These are phyloP conservation scores for Drechmeria coniospora DNA, from an alignment of 2,329 filamentous ascomycete species.

Conservation along the genomic window DNA sequence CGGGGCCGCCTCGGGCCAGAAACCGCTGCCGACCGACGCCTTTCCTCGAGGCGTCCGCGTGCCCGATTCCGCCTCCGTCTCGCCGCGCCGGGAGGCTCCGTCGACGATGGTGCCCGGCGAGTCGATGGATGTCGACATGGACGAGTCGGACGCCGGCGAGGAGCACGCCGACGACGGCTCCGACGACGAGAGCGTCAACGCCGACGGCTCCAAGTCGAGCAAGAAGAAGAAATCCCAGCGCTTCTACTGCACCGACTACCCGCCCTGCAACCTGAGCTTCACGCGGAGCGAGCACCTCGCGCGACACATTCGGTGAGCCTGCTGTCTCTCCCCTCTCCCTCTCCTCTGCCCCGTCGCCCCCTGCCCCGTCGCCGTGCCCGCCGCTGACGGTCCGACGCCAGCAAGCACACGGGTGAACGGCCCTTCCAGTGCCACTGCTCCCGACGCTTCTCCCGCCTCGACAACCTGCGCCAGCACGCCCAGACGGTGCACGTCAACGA, in stretches of 20 bases:
- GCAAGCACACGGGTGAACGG: constrained; percentile 93
- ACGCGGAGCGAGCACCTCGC: constrained; percentile 92
- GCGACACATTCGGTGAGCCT: constrained; percentile 66
- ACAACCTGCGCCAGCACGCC: constrained; percentile 91
- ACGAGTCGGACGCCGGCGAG: constrained; percentile 53
- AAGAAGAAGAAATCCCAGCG: constrained; percentile 96
- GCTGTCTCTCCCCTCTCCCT: not conserved
- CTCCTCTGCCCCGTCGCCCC: too few relatives aligned
- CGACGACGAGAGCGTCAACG: constrained; percentile 49
- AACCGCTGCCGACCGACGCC: constrained; percentile 36
- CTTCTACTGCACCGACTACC: constrained; percentile 92
- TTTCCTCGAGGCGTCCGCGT: constrained; percentile 35
- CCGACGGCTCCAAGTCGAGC: constrained; percentile 50
- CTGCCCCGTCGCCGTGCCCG: too few relatives aligned
- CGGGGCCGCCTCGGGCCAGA: constrained; percentile 27
- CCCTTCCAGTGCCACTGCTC: constrained; percentile 95
- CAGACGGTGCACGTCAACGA: constrained; percentile 97
- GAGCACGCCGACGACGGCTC: constrained; percentile 36
- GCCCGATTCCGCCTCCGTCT: constrained; percentile 28
- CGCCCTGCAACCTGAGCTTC: constrained; percentile 86
- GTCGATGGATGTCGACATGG: constrained; percentile 61
- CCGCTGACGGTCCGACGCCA: constrained; percentile 18
- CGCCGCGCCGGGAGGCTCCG: constrained; percentile 21
- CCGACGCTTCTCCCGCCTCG: constrained; percentile 78
- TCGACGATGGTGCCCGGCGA: too few relatives aligned